A percentile compares a stretch with the other conserved stretches of the same genome.
These are phyloP conservation scores for Rhizomucor pusillus DNA, from an alignment of 371 early-diverging fungal species.

Conservation along the genomic window DNA sequence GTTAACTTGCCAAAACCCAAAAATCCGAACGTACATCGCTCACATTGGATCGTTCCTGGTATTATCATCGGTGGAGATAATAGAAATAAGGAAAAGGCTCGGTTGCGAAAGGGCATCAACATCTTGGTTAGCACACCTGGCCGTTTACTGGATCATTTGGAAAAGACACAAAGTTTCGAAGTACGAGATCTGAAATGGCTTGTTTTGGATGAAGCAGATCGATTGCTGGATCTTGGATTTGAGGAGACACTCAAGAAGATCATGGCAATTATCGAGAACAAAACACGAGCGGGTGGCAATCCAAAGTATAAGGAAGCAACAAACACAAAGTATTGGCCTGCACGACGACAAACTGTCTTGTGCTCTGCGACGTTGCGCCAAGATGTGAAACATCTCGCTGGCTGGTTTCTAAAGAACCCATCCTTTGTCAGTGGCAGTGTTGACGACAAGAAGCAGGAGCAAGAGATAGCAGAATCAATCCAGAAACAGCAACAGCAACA, in stretches of 20 bases:
- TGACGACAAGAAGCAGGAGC: not conserved
- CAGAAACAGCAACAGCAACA: not conserved
- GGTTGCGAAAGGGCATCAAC: conserved; percentile 90
- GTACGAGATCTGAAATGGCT: conserved; percentile 81
- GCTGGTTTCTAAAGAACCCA: conserved; percentile 72
- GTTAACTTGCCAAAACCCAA: conserved; percentile 59
- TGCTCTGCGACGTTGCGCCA: conserved; percentile 92
- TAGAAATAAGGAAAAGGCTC: conserved; percentile 89
- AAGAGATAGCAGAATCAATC: not conserved
- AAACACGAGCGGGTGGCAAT: conserved; percentile 17
- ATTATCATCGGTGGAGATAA: conserved; percentile 91
- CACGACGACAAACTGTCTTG: conserved; percentile 77
- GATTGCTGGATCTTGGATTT: conserved; percentile 95
- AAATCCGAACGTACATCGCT: conserved; percentile 49
- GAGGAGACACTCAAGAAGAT: conserved; percentile 90
- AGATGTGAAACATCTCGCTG: conserved; percentile 82
- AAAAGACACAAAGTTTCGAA: conserved; percentile 80
- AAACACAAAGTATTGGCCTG: conserved; percentile 55
- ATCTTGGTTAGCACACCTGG: conserved; percentile 98
- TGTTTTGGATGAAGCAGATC: conserved; percentile 99
- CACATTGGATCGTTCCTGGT: conserved; percentile 95
- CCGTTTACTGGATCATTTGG: conserved; percentile 93
- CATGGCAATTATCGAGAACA: conserved; percentile 62
- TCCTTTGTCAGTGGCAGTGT: conserved; percentile 56
- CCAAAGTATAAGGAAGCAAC: conserved; percentile 19